Percentiles rank a stretch among this genome's conserved stretches.
Conservation (phyloP, 108 stramenopile genomes). For the Cyclotella sp. region DNA sequence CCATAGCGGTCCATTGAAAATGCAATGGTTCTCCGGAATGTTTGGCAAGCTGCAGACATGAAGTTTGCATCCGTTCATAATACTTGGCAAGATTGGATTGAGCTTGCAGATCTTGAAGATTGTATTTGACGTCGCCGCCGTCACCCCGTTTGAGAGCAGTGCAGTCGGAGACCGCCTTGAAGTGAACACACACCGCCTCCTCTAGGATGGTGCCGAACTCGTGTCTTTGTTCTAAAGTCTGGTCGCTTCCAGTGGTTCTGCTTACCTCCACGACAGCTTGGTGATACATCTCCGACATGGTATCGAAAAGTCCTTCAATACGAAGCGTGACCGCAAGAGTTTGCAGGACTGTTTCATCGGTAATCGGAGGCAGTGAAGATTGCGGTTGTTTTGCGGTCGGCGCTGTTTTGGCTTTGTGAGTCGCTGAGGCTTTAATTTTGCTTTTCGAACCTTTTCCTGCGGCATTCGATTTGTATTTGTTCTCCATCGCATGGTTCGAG, state of each 20-base stretch:
- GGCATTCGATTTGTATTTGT: not conserved
- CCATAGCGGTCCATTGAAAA: slow-evolving; percentile 38
- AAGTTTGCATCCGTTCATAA: slow-evolving; percentile 40
- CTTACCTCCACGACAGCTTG: slow-evolving; percentile 11
- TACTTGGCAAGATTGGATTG: slow-evolving; percentile 14
- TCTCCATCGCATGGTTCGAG: not conserved
- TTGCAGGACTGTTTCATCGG: slow-evolving; percentile 41
- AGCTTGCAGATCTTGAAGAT: slow-evolving; percentile 27
- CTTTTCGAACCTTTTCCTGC: slow-evolving; percentile 2
- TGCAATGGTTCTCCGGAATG: slow-evolving; percentile 20
- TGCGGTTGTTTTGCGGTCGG: slow-evolving; percentile 1
- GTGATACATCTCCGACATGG: slow-evolving; percentile 39
- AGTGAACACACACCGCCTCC: slow-evolving; percentile 34
- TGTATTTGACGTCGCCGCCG: not conserved
- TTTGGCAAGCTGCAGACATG: slow-evolving; percentile 27
- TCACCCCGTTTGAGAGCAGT: not conserved
- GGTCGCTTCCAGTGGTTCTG: not conserved
- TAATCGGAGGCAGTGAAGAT: slow-evolving; percentile 16
- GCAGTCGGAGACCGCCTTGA: slow-evolving; percentile 38
- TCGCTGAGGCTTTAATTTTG: not conserved
- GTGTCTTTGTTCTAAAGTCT: not conserved
- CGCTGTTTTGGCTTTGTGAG: not conserved
- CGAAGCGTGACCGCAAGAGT: slow-evolving; percentile 35
- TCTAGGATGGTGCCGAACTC: slow-evolving; percentile 21
- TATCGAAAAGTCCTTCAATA: slow-evolving; percentile 24